Conservation (phyloP, 78 protist species). For the Cavenderia fasciculata region DNA sequence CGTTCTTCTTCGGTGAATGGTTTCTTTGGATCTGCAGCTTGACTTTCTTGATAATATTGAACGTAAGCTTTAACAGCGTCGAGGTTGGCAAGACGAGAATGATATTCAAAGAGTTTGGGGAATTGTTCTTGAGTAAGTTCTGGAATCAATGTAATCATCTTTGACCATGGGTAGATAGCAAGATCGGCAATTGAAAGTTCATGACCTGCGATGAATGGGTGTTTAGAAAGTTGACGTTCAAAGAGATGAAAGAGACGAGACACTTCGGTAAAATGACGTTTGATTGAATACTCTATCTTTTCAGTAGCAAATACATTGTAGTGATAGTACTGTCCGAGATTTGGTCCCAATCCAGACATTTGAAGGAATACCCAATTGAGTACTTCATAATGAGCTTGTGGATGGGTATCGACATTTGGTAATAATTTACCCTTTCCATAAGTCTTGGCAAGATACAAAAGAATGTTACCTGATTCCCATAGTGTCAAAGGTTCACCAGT, state of each 20-base stretch:
- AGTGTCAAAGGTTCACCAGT: neutral
- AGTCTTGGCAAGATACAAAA: neutral
- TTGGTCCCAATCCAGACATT: neutral
- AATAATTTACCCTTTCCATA: neutral
- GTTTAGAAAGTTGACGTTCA: neutral
- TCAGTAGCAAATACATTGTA: neutral
- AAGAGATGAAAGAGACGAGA: neutral
- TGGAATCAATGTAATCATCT: neutral
- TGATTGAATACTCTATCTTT: neutral
- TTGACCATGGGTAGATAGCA: neutral
- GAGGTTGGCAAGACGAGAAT: neutral
- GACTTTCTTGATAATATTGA: neutral
- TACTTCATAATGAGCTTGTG: neutral
- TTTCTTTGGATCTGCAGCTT: neutral
- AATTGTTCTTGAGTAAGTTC: neutral
- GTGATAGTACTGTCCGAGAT: neutral
- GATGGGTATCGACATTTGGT: neutral
- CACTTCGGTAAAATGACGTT: neutral
- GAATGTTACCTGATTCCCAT: conserved; percentile 22
- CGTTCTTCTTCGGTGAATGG: neutral
- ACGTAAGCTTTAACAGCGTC: neutral
- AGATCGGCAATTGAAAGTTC: neutral
- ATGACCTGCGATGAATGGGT: neutral
- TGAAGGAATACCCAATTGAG: neutral
- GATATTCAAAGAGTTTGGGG: neutral